These are phyloP conservation scores for Macroventuria anomochaeta DNA, from an alignment of 2,329 filamentous ascomycete genomes.

Conservation along the genomic window DNA sequence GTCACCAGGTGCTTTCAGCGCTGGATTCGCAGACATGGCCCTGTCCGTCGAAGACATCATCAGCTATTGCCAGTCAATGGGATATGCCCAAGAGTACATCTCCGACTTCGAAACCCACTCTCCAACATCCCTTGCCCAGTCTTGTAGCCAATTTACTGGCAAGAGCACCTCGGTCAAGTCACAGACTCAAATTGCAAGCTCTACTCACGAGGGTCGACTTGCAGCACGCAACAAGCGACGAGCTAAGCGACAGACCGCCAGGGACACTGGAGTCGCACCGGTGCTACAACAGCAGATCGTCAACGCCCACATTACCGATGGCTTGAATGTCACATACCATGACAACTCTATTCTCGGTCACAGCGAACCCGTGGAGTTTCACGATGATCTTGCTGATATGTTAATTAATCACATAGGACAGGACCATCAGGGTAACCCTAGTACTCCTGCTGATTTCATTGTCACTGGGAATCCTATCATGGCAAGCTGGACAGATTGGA, in stretches of 20 bases:
- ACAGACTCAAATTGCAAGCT: too few species aligned
- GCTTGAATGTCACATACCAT: not conserved
- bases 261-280: constrained; percentile 5
- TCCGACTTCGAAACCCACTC: constrained; percentile 14
- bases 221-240: constrained; percentile 24
- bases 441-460: not conserved
- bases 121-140: constrained; percentile 26
- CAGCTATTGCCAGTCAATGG: constrained; percentile 31
- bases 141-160: constrained; percentile 4
- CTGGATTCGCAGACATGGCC: constrained; percentile 30
- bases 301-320: constrained; percentile 1
- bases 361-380: constrained; percentile 4
- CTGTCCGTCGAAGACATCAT: constrained; percentile 48
- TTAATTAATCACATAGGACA: constrained; percentile 3
- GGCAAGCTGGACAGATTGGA: constrained; percentile 8
- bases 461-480: not conserved
- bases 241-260: constrained; percentile 19
- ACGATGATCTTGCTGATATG: constrained; percentile 6
- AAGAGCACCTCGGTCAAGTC: too few species aligned
- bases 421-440: too few species aligned
- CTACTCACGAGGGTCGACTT: constrained; percentile 11
- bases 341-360: not conserved
- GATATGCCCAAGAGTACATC: constrained; percentile 30
- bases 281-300: constrained; percentile 17
- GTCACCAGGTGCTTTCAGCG: constrained; percentile 19